Base-by-base conservation (phyloP, 2,329 filamentous ascomycete species). In the Simplicillium sp. region DNA sequence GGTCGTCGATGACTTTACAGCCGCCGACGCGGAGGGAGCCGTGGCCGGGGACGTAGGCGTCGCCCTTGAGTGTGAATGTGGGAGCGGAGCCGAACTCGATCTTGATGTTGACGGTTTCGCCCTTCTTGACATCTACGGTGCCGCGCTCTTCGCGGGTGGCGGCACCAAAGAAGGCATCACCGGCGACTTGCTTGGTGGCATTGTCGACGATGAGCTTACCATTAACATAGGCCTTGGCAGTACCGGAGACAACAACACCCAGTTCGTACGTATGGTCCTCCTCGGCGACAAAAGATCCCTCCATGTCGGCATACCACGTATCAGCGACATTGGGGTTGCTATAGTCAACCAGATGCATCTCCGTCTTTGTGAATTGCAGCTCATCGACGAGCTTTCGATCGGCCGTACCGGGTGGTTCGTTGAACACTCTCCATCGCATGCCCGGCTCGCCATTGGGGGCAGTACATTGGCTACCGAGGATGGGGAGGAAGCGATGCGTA, bases 61-160 rank as follows among this genome's bases (percentile, higher is more conserved):
- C 66, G n/a, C 59, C 58, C 41, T 60, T 58, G 8, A 81, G 63
- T 35, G 73, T 76, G 32, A 70, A 76, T 28, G 73, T 75, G 1
- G 76, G 74, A 1, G 73, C 67, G 11, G 71, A 80, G 16, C 68
- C 73, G 46, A 80, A 82, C 45, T 80, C 70, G 45, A 83, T 66
- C 44, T 73, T 64, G 52, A 79, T 51, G 34, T 67, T 65, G 59
- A 84, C 84, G 1, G 66, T 66, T 48, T 76, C 65, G 8, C 75
- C 79, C 49, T 74, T 74, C 45, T 71, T 71, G 40, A 85, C 66
- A 4, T 71, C 56, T 41, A 77, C 69, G 2, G 61, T 64, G 11
- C 78, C 79, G 36, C 71, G 71, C 48, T 83, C 75, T 54, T 86
- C 81, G 3, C 71, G 62, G 0, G 79, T 84, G 3, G 74, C 80